Evolutionary conservation across 2,329 filamentous ascomycete species (phyloP), one percentile per base, ranked within the genome.

Genomic region (Colletotrichum paranaense): DNA sequence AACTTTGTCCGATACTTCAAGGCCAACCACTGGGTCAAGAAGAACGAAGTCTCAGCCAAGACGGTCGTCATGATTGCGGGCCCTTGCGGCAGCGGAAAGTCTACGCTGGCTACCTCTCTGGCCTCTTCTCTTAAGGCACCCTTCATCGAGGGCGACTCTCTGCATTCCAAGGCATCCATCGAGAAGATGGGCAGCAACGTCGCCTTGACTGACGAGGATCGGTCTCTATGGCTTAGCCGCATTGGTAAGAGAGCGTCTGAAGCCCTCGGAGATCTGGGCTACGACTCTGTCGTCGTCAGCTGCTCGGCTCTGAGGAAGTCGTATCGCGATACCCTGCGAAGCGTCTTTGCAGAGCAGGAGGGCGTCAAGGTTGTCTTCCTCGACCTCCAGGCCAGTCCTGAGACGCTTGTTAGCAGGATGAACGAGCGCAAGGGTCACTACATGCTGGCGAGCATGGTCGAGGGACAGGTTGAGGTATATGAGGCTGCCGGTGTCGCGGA

Each of bases 31-130:
- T 87, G 85, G 85, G 24, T 16, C 11, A 75, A 75, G 38, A 77
- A 68, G 84, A 87, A 76, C 3, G 9, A 38, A 4, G n/a, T 2
- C 5, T 9, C 60, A 4, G 30, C 49, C 4, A 80, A 78, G 67
- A 80, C 76, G 4, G 77, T 81, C 2, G 74, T 84, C 16, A 65
- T 86, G 5, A 74, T 85, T 19, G 80, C 81, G 5, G 84, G 84
- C 0, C 84, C 83, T 4, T 84, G 82, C 64, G 84, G 83, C 4
- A 81, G 81, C n/a, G 83, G 84, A 2, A 85, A 85, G 74, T 81
- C 82, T 0, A 85, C 82, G 0, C 66, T 85, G 0, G 81, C 79
- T 2, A 68, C 74, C n/a, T 74, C 77, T 1, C 63, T 86, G n/a
- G 78, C 81, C 0, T 59, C 75, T 1, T 75, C 58, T 9, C 73